Evolutionary conservation across 805 yeast genomes (phyloP).

Genomic region (Candida yuanshanica): DNA sequence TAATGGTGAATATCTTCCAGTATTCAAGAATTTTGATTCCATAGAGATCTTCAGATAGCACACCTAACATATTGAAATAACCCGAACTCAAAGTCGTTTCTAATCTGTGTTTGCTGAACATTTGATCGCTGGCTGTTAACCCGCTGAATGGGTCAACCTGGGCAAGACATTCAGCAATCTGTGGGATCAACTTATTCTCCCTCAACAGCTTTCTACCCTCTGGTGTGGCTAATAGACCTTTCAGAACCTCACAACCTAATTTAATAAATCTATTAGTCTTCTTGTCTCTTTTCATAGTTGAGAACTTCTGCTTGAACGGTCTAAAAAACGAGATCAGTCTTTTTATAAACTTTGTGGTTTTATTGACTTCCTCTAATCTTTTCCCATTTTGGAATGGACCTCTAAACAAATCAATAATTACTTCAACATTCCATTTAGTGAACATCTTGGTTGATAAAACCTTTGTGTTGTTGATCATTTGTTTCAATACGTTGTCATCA

Average conservation of each 20-base stretch:
- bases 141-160: conserved; percentile 81
- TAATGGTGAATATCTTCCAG: conserved; percentile 80
- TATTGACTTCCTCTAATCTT: conserved; percentile 69
- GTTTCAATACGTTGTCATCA: conserved; percentile 65
- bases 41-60: conserved; percentile 47
- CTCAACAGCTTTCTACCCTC: conserved; percentile 64
- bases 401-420: conserved; percentile 62
- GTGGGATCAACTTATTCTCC: conserved; percentile 77
- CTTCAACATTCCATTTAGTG: conserved; percentile 83
- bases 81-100: conserved; percentile 66
- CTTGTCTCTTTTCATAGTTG: conserved; percentile 44
- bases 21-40: conserved; percentile 70
- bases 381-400: conserved; percentile 77
- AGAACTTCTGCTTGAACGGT: conserved; percentile 84
- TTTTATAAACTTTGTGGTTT: conserved; percentile 80
- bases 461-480: conserved; percentile 58
- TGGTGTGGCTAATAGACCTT: conserved; percentile 51
- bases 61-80: conserved; percentile 74
- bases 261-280: conserved; percentile 52
- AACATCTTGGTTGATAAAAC: conserved; percentile 76
- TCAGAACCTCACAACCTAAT: conserved; percentile 73
- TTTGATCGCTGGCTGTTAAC: conserved; percentile 63
- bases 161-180: conserved; percentile 82
- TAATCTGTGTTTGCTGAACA: conserved; percentile 56
- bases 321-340: conserved; percentile 80